A percentile compares a stretch with the other conserved stretches of the same genome.
phyloP scores from a whole-genome alignment of 495 filamentous ascomycete genomes.

The Barbatosphaeria neglecta region DNA sequence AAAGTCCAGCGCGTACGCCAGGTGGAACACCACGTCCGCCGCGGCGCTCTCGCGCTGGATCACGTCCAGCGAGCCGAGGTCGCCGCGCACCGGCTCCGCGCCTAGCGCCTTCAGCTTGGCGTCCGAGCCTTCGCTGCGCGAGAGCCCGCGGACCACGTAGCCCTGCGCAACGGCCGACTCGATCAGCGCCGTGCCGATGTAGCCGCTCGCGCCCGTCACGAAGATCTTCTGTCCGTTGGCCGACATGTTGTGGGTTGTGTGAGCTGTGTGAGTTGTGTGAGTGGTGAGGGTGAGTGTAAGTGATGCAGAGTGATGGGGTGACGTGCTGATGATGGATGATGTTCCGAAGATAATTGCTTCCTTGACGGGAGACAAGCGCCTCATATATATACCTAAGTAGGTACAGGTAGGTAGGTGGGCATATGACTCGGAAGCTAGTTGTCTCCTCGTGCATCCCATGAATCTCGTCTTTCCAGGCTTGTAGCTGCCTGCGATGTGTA shows the following conservation, averaged over 20 bases:
- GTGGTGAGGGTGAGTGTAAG: no score
- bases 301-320: no score
- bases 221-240: constrained; percentile 9
- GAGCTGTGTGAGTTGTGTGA: background rate
- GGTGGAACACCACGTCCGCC: constrained; percentile 26
- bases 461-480: no score
- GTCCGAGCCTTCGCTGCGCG: constrained; percentile 18
- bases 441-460: no score
- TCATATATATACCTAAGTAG: no score
- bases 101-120: constrained; percentile 20
- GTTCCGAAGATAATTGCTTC: no score
- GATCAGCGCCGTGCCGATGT: constrained; percentile 23
- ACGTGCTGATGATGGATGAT: no score
- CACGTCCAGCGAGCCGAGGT: constrained; percentile 19
- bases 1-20: constrained; percentile 12
- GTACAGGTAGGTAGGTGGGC: no score
- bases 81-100: constrained; percentile 23
- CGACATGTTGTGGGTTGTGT: background rate
- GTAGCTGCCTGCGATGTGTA: no score
- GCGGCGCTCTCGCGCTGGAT: constrained; percentile 16
- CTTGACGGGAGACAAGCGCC: no score
- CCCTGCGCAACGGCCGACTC: constrained; percentile 20
- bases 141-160: constrained; percentile 24
- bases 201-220: constrained; percentile 32
- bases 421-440: no score